phyloP scores from a whole-genome alignment of 257 asterid species.

The Jaltomata sinuosa region DNA sequence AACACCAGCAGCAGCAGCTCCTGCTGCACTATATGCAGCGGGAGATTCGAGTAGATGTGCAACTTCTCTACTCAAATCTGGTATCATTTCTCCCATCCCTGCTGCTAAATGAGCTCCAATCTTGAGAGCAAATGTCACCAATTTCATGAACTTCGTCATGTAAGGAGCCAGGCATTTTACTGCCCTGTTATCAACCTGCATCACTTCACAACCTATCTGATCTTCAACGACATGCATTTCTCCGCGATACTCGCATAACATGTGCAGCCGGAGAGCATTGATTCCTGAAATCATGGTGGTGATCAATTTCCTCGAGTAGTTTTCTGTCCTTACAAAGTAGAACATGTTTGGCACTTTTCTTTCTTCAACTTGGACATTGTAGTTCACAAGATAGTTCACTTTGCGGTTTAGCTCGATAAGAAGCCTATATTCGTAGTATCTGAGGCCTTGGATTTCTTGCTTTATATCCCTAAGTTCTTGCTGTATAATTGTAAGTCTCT shows the following conservation, averaged over 20 bases:
- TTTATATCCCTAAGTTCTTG: conserved; percentile 79
- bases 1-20: conserved; percentile 59
- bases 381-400: conserved; percentile 70
- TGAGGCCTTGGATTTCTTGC: conserved; percentile 80
- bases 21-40: conserved; percentile 50
- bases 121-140: conserved; percentile 76
- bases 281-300: conserved; percentile 71
- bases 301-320: conserved; percentile 69
- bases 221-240: conserved; percentile 83
- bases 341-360: conserved; percentile 77
- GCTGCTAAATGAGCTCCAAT: conserved; percentile 88
- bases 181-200: conserved; percentile 73
- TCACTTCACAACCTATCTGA: conserved; percentile 72
- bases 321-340: conserved; percentile 58
- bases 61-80: conserved; percentile 78
- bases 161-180: conserved; percentile 64
- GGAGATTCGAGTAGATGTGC: conserved; percentile 61
- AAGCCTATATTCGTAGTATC: conserved; percentile 80
- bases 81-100: conserved; percentile 92
- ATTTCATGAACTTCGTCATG: conserved; percentile 63
- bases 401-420: conserved; percentile 51
- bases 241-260: conserved; percentile 66
- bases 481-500: conserved; percentile 71
- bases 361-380: conserved; percentile 59
- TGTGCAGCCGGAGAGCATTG: conserved; percentile 66